phyloP scores from a whole-genome alignment of 495 filamentous ascomycete species.

The Neurospora cerealis region DNA sequence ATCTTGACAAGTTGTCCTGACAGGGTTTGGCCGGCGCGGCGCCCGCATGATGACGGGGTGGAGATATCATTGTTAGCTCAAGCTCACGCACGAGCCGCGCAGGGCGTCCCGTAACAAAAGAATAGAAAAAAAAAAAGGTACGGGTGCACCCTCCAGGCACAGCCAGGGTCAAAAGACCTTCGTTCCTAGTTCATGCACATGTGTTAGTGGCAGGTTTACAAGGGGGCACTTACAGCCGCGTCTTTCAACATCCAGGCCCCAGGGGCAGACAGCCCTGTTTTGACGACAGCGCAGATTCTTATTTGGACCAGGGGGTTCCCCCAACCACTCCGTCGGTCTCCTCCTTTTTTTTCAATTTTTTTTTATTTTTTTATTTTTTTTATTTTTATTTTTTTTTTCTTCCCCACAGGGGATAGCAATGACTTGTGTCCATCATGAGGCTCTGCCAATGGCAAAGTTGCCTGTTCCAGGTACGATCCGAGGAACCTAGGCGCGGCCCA shows the following conservation, averaged over 20 bases:
- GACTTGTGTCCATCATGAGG: not conserved
- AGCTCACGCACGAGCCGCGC: not conserved
- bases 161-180: not conserved
- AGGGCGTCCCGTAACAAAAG: not conserved
- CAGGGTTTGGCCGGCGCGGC: not conserved
- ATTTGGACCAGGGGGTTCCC: not conserved
- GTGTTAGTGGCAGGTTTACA: not conserved
- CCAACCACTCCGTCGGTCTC: not conserved
- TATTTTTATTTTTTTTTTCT: too few species aligned
- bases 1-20: not conserved
- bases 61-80: not conserved
- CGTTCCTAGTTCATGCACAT: not conserved
- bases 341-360: not conserved
- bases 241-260: not conserved
- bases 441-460: not conserved
- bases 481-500: not conserved
- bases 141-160: not conserved
- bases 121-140: not conserved
- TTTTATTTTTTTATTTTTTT: too few species aligned
- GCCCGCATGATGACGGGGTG: not conserved
- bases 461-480: not conserved
- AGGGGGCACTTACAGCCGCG: not conserved
- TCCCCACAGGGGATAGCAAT: not conserved
- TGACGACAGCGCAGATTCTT: not conserved
- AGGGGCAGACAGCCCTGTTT: not conserved